Base-by-base conservation (phyloP, 345 rosid genomes). In the Hibiscus syriacus region DNA sequence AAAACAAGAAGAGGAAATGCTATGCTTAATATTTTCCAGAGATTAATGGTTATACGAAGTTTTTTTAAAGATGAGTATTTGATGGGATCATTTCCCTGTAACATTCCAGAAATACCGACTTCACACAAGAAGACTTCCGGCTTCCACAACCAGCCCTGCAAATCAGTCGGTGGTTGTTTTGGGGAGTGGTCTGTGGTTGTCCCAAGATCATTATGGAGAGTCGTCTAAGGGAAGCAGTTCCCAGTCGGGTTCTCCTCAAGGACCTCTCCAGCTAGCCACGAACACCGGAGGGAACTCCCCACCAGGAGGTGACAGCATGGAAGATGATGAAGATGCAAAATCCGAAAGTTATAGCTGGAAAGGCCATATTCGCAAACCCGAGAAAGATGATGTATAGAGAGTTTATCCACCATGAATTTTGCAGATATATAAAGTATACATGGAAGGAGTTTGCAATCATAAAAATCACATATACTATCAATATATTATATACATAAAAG, bases 81-180 rank as follows among this genome's bases (percentile, higher is more conserved):
- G 54, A 80, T 67, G 25, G 71, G 76, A 57, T 25, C 48, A 67
- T 66, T 46, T 36, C 72, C 29, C 48, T 62, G 56, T 22, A 38
- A 38, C 27, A 56, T 68, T 84, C 75, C 80, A 94, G 99, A 94
- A 94, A 75, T 94, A 91, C 63, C 72, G 99, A 66, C 83, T 94
- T 56, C 92, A 89, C 69, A 78, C 87, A 0, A 76, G 87, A 72
- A 91, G 85, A 78, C 23, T 70, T 29, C 70, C 83, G 5, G 45
- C 72, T 14, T 41, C 80, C 2, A 65, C 84, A 55, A 50, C 81
- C 22, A 65, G 78, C 64, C 72, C 78, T 2, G 80, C 85, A 67
- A 87, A 80, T 66, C 80, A 81, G 55, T 80, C 89, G 25, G 54
- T 38, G 0, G 84, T 80, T 80, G 81, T 80, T 74, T 72, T 85